Base-by-base conservation (phyloP, 352 stramenopile genomes). In the Globisporangium carolinianum region DNA sequence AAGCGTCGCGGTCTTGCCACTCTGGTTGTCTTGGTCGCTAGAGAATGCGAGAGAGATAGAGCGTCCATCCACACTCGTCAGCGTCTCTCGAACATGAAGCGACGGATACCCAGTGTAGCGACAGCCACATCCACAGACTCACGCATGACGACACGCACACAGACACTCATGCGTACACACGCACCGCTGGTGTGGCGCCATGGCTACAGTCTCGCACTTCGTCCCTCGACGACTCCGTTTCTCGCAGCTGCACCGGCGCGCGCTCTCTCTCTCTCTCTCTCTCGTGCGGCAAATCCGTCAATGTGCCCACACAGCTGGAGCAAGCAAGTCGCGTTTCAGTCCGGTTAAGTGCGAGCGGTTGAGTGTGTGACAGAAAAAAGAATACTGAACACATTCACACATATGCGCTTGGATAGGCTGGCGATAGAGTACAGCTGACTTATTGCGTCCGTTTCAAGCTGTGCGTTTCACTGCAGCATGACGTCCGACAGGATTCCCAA, bases 131-230 rank as follows among this genome's bases (percentile, higher is more conserved):
- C 24, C 24, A 32, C 24, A 32, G 24, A 32, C 24, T 32, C 3
- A 32, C 24, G 24, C 24, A 24, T 24, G 24, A 24, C 24, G 24
- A 3, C 24, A 32, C 24, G 24, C 24, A 32, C 2, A 32, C 24
- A 32, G 24, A 32, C 24, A 32, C 24, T 3, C 24, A 32, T 32
- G 24, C 24, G 24, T 32, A 32, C 24, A 32, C 24, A 49, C 57
- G 47, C 66, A 83, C 73, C 63, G 58, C 47, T 77, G 77, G 55
- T 80, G 62, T 52, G 73, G 73, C 35, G 73, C 63, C 73, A 83
- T 83, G 10, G 36, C 18, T 9, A 4, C 47, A 10, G 35, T 24
- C 47, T 24, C 35, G 15, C 36, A 49, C 43, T 47, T 43, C 11
- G 39, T 43, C 39, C 2, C 7, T 43, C 45, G 14, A 9, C 17